These are phyloP conservation scores for Penicillium nordicum DNA, from an alignment of 2,329 filamentous ascomycete species.

Conservation along the genomic window DNA sequence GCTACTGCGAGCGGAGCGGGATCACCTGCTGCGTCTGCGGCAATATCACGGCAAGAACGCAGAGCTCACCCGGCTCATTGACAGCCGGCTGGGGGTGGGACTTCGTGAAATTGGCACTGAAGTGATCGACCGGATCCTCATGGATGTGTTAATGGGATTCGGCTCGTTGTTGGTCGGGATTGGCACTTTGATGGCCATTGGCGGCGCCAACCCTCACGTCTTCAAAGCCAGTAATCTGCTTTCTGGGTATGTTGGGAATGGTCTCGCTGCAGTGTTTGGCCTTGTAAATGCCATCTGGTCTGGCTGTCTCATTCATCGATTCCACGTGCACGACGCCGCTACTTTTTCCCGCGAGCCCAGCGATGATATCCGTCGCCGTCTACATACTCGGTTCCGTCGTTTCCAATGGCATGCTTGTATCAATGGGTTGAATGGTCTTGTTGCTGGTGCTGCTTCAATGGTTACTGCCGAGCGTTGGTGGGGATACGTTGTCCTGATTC, in stretches of 20 bases:
- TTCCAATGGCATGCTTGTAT: constrained; percentile 47
- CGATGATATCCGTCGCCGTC: constrained; percentile 26
- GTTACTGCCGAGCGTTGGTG: constrained; percentile 52
- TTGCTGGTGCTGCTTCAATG: constrained; percentile 51
- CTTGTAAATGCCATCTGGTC: constrained; percentile 52
- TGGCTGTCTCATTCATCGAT: constrained; percentile 41
- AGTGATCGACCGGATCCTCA: constrained; percentile 49
- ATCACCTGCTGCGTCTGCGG: constrained; percentile 26
- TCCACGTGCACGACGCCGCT: constrained; percentile 36
- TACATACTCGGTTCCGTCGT: constrained; percentile 39
- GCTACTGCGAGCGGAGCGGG: constrained; percentile 45
- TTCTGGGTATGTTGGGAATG: constrained; percentile 56
- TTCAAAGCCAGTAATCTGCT: constrained; percentile 52
- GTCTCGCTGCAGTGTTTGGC: constrained; percentile 49
- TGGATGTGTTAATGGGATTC: constrained; percentile 52
- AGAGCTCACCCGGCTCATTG: constrained; percentile 24
- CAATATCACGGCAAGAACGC: constrained; percentile 19
- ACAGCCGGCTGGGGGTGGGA: constrained; percentile 46
- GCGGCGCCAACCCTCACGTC: constrained; percentile 43
- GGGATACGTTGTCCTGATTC: constrained; percentile 52
- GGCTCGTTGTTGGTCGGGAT: constrained; percentile 50
- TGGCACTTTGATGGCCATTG: constrained; percentile 55
- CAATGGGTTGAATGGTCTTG: constrained; percentile 46
- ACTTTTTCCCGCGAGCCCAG: constrained; percentile 26
- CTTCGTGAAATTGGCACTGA: constrained; percentile 52